Percentiles rank a stretch among this genome's conserved stretches.
Evolutionary conservation across 305 asterid genomes (phyloP).

Genomic region (Stenogyne calaminthoides): DNA sequence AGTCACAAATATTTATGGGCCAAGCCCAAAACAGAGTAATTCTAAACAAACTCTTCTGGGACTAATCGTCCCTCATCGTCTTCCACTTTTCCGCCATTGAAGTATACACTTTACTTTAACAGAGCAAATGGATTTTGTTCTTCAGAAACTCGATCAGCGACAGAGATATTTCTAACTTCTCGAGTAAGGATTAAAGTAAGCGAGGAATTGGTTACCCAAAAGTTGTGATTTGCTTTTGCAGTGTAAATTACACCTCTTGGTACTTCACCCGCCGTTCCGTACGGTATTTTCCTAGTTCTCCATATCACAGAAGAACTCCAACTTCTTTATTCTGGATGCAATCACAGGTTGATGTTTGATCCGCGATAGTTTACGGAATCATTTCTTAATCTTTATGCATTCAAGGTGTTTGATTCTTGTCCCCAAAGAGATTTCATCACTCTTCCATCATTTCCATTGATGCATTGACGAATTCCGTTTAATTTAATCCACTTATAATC

Average conservation of each 20-base stretch:
- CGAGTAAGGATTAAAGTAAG: not conserved
- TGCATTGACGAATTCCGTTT: not conserved
- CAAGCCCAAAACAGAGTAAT: not conserved
- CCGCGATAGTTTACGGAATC: not conserved
- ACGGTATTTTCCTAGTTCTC: not conserved
- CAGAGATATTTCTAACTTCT: not conserved
- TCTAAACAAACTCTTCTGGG: not conserved
- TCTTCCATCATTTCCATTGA: conserved; percentile 11
- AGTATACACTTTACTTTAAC: not conserved
- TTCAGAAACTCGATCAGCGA: not conserved
- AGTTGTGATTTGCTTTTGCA: not conserved
- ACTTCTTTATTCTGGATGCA: not conserved
- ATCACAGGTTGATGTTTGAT: not conserved
- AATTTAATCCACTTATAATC: not conserved
- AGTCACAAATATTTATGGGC: not conserved
- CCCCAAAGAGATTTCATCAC: conserved; percentile 18
- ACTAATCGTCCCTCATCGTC: not conserved
- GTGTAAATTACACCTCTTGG: not conserved
- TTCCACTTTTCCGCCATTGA: not conserved
- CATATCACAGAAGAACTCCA: not conserved
- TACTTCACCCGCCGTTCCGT: not conserved
- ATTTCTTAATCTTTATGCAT: conserved; percentile 15
- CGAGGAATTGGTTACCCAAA: not conserved
- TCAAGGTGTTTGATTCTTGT: conserved; percentile 36
- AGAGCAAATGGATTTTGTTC: not conserved